These are phyloP conservation scores for Phytophthora hibernalis DNA, from an alignment of 352 stramenopile species.

Conservation along the genomic window DNA sequence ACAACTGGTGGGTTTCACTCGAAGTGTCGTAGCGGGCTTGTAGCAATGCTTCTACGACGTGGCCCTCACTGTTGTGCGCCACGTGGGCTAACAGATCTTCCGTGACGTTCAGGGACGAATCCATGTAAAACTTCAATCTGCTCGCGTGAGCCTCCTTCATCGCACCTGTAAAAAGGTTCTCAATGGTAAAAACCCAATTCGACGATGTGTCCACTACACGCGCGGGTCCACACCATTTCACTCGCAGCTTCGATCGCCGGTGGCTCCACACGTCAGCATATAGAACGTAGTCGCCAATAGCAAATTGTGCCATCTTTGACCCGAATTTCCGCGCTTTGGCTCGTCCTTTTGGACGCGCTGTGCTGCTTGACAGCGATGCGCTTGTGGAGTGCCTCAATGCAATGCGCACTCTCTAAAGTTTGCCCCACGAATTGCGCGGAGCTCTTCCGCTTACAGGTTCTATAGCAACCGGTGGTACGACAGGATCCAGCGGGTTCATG, in stretches of 20 bases:
- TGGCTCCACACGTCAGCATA: constrained; percentile 12
- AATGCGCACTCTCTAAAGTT: not conserved
- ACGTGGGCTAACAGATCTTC: too few relatives aligned
- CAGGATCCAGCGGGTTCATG: too few relatives aligned
- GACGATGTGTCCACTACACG: constrained; percentile 1
- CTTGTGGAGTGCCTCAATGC: too few relatives aligned
- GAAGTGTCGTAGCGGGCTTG: not conserved
- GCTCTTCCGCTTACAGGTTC: too few relatives aligned
- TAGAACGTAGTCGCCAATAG: constrained; percentile 23
- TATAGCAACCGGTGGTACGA: too few relatives aligned
- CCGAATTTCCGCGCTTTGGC: not conserved
- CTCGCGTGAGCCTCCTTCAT: too few relatives aligned
- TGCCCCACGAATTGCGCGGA: too few relatives aligned
- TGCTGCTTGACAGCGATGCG: too few relatives aligned
- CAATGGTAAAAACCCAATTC: constrained; percentile 26
- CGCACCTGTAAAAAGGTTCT: not conserved
- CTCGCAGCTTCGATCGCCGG: not conserved
- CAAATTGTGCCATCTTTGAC: constrained; percentile 17
- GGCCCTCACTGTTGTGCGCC: constrained; percentile 1
- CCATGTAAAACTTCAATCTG: too few relatives aligned
- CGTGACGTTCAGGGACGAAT: too few relatives aligned
- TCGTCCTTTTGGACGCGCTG: not conserved
- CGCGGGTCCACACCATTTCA: constrained; percentile 25
- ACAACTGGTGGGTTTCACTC: constrained; percentile 7
- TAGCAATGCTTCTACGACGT: constrained; percentile 12